These are phyloP conservation scores for Xylaria sp. DNA, from an alignment of 2,329 filamentous ascomycete genomes.

Conservation along the genomic window DNA sequence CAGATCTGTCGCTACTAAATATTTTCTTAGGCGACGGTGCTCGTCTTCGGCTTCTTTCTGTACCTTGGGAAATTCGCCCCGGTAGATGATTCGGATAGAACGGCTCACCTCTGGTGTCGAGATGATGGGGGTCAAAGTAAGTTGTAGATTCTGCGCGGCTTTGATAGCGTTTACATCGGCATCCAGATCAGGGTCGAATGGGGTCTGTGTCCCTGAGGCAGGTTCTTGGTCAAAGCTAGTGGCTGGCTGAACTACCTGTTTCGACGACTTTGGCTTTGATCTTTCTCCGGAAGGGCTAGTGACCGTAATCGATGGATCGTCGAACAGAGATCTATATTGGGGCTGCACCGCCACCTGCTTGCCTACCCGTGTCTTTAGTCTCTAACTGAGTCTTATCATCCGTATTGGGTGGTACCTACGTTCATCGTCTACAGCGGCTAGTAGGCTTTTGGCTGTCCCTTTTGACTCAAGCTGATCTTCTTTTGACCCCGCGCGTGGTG, in stretches of 20 bases:
- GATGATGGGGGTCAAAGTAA: conserved; percentile 80
- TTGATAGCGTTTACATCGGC: conserved; percentile 84
- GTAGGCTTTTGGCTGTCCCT: conserved; percentile 57
- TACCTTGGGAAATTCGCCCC: conserved; percentile 81
- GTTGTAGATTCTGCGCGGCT: conserved; percentile 81
- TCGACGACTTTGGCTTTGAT: conserved; percentile 57
- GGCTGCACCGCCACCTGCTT: conserved; percentile 59
- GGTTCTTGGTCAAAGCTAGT: conserved; percentile 80
- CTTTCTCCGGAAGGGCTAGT: conserved; percentile 68
- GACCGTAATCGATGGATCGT: conserved; percentile 69
- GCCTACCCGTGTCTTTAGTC: conserved; percentile 47
- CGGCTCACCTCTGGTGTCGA: conserved; percentile 78
- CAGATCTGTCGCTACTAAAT: conserved; percentile 92
- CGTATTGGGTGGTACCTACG: conserved; percentile 56
- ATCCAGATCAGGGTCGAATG: conserved; percentile 83
- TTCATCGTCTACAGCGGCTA: conserved; percentile 80
- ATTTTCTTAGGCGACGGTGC: conserved; percentile 80
- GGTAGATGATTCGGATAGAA: conserved; percentile 85
- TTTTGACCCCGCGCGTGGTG: conserved; percentile 52
- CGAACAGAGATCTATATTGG: conserved; percentile 67
- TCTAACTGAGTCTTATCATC: background rate
- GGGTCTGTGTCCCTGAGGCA: conserved; percentile 59
- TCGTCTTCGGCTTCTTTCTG: conserved; percentile 80
- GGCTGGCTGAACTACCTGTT: conserved; percentile 69
- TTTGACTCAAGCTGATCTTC: conserved; percentile 45